Evolutionary conservation across 805 yeast genomes (phyloP), one percentile per base, ranked within the genome.

Genomic region (Tetrapisispora namnaoensis): DNA sequence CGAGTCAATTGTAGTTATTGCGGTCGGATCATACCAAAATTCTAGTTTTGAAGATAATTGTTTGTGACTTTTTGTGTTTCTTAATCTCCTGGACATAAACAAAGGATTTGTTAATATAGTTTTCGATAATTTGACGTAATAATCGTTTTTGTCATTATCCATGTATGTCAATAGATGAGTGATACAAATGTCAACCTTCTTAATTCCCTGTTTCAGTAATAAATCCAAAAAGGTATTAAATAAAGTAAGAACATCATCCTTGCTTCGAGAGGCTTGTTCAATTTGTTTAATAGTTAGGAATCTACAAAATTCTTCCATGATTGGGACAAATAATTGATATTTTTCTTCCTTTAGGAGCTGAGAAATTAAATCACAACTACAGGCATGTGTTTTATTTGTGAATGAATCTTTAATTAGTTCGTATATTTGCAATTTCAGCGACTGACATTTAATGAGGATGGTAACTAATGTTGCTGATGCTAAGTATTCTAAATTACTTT

Each of bases 1-100:
- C 9, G 43, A 40, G 5, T 43, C 39, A 2, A 36, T 34, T 8
- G 5, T 9, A 8, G 16, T 17, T 21, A 30, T 5, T 9, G 34
- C 35, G 2, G 39, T 43, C 2, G 45, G 39, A 21, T 45, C 39
- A 20, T 22, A 45, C 36, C 49, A 36, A 6, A n/a, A 45, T 37
- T 28, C 30, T 11, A 16, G 24, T 4, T 32, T 20, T 22, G 34
- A 10, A 16, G 42, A 17, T 32, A 41, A 18, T 37, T 28, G 37
- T 27, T 30, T 14, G 37, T 28, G 42, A 24, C 28, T n/a, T 16
- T 37, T 45, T 9, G 42, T 32, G 6, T 27, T 37, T 28, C 41
- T 37, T 20, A 45, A 21, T 17, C 41, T 38, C n/a, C 32, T 37
- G 3, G 47, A 45, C 27, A 28, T 30, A 32, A 37, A 45, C 21